phyloP scores from a whole-genome alignment of 2,329 filamentous ascomycete genomes.

The Amauroascus niger region DNA sequence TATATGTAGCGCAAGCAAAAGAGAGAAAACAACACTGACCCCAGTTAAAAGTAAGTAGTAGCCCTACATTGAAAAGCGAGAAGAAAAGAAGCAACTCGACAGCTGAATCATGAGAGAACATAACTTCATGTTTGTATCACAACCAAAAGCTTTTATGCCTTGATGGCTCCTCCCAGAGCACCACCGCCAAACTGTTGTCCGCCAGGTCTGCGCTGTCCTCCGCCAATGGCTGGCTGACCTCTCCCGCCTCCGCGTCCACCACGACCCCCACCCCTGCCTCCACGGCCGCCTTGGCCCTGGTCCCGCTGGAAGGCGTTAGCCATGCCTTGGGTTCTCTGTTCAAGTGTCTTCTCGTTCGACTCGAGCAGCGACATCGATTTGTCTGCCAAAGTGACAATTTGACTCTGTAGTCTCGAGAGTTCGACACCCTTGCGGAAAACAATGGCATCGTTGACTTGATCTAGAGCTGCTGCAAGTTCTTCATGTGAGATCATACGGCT shows the following conservation, averaged over 20 bases:
- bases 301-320: constrained; percentile 92
- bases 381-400: constrained; percentile 87
- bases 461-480: constrained; percentile 87
- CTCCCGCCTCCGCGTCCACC: constrained; percentile 38
- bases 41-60: constrained; percentile 14
- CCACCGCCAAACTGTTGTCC: constrained; percentile 43
- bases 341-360: constrained; percentile 91
- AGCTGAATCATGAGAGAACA: constrained; percentile 12
- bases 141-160: constrained; percentile 34
- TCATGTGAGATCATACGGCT: constrained; percentile 99
- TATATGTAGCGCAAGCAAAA: constrained; percentile 13
- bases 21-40: constrained; percentile 13
- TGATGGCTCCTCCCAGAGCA: constrained; percentile 44
- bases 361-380: constrained; percentile 95
- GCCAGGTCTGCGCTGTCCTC: constrained; percentile 38
- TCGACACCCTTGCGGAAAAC: constrained; percentile 99
- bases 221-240: constrained; percentile 32
- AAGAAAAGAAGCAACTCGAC: constrained; percentile 4
- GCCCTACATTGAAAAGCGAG: constrained; percentile 7
- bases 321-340: constrained; percentile 93
- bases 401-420: constrained; percentile 86
- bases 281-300: constrained; percentile 61
- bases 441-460: constrained; percentile 94
- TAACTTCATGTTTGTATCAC: constrained; percentile 9
- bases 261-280: constrained; percentile 53